A percentile compares a stretch with the other conserved stretches of the same genome.
These are phyloP conservation scores for Hypoxylon intermedium DNA, from an alignment of 495 filamentous ascomycete species.

Conservation along the genomic window DNA sequence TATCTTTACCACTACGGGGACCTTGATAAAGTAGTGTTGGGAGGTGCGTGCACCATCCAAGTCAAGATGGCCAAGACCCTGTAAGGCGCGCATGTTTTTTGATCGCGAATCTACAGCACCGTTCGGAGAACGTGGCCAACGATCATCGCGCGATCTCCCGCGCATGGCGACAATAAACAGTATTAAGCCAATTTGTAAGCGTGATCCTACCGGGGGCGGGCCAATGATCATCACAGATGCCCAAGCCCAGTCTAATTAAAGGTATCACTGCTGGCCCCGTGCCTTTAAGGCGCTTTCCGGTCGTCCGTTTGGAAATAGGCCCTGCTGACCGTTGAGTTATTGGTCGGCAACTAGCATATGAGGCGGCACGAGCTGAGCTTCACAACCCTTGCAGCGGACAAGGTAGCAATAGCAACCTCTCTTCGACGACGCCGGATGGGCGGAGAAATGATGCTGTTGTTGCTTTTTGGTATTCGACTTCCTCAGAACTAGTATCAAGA, in stretches of 20 bases:
- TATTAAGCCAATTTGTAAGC: constrained; percentile 1
- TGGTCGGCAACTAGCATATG: neutral
- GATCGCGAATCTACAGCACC: neutral
- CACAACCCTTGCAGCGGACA: constrained; percentile 18
- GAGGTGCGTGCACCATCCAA: too few species aligned
- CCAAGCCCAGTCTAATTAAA: neutral
- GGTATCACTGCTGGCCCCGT: neutral
- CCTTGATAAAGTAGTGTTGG: too few species aligned
- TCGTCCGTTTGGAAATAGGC: neutral
- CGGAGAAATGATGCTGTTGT: neutral
- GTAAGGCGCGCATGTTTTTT: neutral
- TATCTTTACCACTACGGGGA: too few species aligned
- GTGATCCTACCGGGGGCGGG: neutral
- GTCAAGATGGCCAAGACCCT: too few species aligned
- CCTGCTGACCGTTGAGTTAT: neutral
- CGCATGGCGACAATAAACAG: constrained; percentile 4
- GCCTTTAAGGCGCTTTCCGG: neutral
- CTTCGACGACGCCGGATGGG: neutral
- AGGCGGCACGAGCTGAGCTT: constrained; percentile 2
- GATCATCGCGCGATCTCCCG: constrained; percentile 7
- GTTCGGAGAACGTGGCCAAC: neutral
- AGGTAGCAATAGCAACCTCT: constrained; percentile 19
- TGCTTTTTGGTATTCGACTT: neutral
- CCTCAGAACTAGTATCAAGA: neutral
- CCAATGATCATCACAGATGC: neutral